Evolutionary conservation across 257 asterid species (phyloP).

Genomic region (Penstemon davidsonii): DNA sequence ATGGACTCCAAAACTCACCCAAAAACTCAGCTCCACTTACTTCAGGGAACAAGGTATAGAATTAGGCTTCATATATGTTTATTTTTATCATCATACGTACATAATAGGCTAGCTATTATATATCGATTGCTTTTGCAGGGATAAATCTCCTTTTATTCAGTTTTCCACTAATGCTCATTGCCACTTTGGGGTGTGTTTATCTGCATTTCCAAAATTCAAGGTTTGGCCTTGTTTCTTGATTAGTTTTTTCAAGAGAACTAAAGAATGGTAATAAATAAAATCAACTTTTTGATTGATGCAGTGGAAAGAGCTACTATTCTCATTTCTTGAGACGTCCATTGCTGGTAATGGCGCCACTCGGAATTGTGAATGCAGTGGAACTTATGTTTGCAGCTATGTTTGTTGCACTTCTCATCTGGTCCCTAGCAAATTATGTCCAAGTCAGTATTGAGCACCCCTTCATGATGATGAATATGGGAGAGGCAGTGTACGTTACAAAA

Average conservation of each 20-base stretch:
- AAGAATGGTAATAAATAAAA: neutral
- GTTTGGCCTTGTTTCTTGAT: constrained; percentile 25
- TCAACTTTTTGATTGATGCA: constrained; percentile 16
- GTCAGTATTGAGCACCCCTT: constrained; percentile 41
- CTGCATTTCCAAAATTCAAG: constrained; percentile 39
- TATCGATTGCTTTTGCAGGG: constrained; percentile 34
- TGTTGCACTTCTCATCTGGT: constrained; percentile 54
- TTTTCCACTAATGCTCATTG: constrained; percentile 50
- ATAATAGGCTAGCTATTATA: neutral
- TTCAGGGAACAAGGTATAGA: constrained; percentile 51
- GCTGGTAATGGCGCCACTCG: constrained; percentile 47
- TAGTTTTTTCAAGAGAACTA: neutral
- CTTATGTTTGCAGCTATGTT: constrained; percentile 50
- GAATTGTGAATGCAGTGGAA: constrained; percentile 45
- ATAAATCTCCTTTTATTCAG: constrained; percentile 51
- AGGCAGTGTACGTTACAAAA: constrained; percentile 33
- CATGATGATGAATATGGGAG: constrained; percentile 40
- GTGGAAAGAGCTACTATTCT: constrained; percentile 25
- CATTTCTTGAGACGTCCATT: constrained; percentile 37
- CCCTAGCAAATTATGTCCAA: constrained; percentile 41
- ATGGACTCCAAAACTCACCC: constrained; percentile 43
- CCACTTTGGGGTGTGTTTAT: constrained; percentile 50
- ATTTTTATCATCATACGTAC: too few relatives aligned
- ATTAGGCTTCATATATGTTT: neutral
- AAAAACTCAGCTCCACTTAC: constrained; percentile 46